A percentile compares a stretch with the other conserved stretches of the same genome.
phyloP scores from a whole-genome alignment of 352 stramenopile genomes.

The Globisporangium uncinulatum region DNA sequence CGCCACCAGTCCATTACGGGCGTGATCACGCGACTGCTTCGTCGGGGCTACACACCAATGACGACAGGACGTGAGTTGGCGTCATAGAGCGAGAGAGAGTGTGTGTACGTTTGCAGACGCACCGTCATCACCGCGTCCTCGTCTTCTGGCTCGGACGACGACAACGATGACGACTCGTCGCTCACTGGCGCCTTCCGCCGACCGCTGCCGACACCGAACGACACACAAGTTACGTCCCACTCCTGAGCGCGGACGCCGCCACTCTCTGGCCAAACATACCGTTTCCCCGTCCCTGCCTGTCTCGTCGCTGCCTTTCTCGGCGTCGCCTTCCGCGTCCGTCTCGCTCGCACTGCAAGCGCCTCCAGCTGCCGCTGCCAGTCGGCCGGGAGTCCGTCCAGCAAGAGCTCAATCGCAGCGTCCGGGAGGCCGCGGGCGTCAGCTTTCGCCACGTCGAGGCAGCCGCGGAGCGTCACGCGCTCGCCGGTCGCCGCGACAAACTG shows the following conservation, averaged over 20 bases:
- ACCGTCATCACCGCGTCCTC: not conserved
- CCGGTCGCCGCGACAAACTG: slow-evolving; percentile 38
- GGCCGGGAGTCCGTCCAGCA: slow-evolving; percentile 48
- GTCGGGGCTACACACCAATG: no score
- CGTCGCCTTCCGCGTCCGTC: not conserved
- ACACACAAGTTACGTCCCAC: no score
- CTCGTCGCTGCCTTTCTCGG: no score
- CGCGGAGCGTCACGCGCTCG: slow-evolving; percentile 36
- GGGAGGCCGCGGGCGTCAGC: slow-evolving; percentile 30
- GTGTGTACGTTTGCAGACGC: not conserved
- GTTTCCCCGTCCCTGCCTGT: no score
- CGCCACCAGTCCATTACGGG: slow-evolving; percentile 52
- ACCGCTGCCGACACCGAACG: no score
- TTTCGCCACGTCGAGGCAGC: slow-evolving; percentile 30
- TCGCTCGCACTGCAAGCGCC: not conserved
- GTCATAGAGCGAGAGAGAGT: slow-evolving; percentile 8
- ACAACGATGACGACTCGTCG: not conserved
- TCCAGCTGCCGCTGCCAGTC: slow-evolving; percentile 30
- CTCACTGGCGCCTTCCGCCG: not conserved
- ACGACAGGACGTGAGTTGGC: no score
- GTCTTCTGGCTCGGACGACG: no score
- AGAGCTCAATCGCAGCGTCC: slow-evolving; percentile 31
- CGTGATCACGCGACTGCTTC: slow-evolving; percentile 19
- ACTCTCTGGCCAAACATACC: no score
- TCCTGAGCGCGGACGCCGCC: no score